Conservation (phyloP, 108 stramenopile species). For the Pseudonitzschia pungens region DNA sequence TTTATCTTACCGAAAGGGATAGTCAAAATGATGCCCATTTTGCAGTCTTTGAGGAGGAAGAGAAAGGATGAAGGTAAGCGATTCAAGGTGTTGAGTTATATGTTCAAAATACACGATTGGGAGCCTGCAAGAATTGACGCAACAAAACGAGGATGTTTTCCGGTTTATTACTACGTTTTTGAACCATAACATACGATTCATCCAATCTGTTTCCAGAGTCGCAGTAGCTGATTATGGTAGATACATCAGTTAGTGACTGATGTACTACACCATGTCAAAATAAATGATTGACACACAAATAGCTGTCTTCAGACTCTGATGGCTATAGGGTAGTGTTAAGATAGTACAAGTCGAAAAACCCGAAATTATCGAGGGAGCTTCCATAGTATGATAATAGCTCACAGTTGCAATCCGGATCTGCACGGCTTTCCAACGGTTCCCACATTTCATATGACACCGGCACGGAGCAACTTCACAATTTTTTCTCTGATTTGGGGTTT, state of each 20-base stretch:
- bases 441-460: not conserved
- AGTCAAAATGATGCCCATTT: conserved; percentile 51
- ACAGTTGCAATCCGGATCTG: too few species aligned
- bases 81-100: conserved; percentile 66
- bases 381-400: too few species aligned
- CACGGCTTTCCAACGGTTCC: not conserved
- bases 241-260: not conserved
- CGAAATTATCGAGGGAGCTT: too few species aligned
- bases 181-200: not conserved
- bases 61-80: conserved; percentile 29
- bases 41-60: conserved; percentile 50
- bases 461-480: not conserved
- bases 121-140: conserved; percentile 52
- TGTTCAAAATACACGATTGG: conserved; percentile 73
- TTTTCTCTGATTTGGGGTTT: not conserved
- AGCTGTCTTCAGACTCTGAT: too few species aligned
- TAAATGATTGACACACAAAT: too few species aligned
- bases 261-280: too few species aligned
- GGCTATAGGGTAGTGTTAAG: too few species aligned
- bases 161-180: conserved; percentile 59
- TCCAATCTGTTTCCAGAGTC: not conserved
- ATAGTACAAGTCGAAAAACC: too few species aligned
- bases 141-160: conserved; percentile 48
- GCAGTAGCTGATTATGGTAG: not conserved
- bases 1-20: conserved; percentile 83